Percentiles rank a stretch among this genome's conserved stretches.
These are phyloP conservation scores for Phycomyces blakesleeanus DNA, from an alignment of 192 early-diverging fungal genomes.

Conservation along the genomic window DNA sequence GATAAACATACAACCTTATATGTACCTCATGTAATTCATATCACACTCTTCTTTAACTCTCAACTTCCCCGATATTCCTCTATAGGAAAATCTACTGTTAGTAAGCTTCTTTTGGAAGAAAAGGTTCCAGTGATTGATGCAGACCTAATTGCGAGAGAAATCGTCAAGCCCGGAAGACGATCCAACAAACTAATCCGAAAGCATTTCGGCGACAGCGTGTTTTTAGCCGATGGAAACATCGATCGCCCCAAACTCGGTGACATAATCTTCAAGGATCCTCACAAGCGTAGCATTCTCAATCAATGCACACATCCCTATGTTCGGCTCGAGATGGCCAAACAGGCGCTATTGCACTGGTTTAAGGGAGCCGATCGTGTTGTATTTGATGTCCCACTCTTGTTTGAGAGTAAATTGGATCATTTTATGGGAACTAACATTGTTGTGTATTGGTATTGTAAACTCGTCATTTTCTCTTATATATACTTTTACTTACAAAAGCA, in stretches of 20 bases:
- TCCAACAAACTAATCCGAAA: constrained; percentile 70
- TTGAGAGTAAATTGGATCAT: constrained; percentile 76
- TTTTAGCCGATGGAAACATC: constrained; percentile 51
- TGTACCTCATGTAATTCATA: background rate
- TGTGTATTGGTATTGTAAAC: constrained; percentile 66
- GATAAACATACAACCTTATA: background rate
- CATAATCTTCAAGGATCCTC: constrained; percentile 75
- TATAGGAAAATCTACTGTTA: constrained; percentile 86
- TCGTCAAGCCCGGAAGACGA: constrained; percentile 73
- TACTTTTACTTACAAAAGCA: too few species aligned
- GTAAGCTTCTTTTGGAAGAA: constrained; percentile 48
- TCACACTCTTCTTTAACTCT: background rate
- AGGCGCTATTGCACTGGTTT: constrained; percentile 66
- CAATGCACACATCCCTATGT: constrained; percentile 85
- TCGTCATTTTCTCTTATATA: background rate
- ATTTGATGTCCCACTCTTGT: constrained; percentile 90
- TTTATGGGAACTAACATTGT: constrained; percentile 73
- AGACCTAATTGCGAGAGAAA: constrained; percentile 82
- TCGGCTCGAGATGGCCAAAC: constrained; percentile 72
- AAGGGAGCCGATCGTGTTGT: constrained; percentile 66
- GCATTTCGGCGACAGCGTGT: constrained; percentile 70
- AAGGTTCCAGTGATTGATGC: constrained; percentile 84
- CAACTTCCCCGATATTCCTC: background rate
- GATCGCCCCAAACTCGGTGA: constrained; percentile 75
- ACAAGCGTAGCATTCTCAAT: constrained; percentile 73